Conservation (phyloP, 129 eudicot species). For the Logfia minima region DNA sequence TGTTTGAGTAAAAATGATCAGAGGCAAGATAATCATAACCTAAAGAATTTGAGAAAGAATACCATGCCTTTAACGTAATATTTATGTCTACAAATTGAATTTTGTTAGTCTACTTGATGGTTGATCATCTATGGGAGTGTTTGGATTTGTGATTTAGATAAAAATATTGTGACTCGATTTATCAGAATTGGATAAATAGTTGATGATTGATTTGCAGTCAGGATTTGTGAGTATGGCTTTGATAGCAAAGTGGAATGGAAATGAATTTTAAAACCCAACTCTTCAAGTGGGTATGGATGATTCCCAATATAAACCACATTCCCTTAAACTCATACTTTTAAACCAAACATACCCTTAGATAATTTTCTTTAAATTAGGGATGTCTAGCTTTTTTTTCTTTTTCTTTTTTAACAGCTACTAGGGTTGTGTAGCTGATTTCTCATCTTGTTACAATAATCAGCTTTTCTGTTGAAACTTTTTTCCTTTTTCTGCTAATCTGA, state of each 20-base stretch:
- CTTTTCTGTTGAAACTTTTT: neutral
- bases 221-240: neutral
- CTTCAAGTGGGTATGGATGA: neutral
- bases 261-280: neutral
- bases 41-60: neutral
- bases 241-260: neutral
- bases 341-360: neutral
- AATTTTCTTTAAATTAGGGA: too few species aligned
- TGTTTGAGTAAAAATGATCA: neutral
- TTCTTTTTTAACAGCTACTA: too few species aligned
- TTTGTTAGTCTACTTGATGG: neutral
- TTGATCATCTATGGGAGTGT: neutral
- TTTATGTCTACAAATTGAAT: neutral
- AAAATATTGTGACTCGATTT: neutral
- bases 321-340: neutral
- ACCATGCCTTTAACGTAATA: too few species aligned
- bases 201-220: neutral
- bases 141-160: neutral
- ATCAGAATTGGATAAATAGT: neutral
- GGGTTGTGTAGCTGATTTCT: too few species aligned
- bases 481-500: neutral
- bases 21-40: neutral
- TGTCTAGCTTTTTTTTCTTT: too few species aligned
- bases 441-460: neutral
- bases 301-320: neutral